Conservation (phyloP, 2,329 filamentous ascomycete species). For the Fusarium tanahbumbuense region DNA sequence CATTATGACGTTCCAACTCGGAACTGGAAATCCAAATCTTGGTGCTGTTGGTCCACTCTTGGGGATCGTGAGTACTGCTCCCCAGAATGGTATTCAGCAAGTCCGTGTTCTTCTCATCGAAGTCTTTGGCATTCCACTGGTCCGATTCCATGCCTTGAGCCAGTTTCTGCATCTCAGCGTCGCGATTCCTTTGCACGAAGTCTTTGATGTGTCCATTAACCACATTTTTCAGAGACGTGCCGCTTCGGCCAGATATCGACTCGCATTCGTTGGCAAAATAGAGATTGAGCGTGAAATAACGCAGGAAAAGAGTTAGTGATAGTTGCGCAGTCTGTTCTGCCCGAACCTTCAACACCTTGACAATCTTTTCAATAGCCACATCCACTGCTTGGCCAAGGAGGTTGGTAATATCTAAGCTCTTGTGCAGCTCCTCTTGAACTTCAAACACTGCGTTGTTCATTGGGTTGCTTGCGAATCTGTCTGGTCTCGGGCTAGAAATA, state of each 20-base stretch:
- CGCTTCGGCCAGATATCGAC: constrained; percentile 82
- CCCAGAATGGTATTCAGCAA: constrained; percentile 74
- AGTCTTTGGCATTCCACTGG: constrained; percentile 82
- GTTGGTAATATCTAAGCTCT: constrained; percentile 80
- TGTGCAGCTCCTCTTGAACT: constrained; percentile 80
- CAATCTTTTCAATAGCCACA: constrained; percentile 79
- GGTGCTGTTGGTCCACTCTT: constrained; percentile 71
- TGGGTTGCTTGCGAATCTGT: constrained; percentile 44
- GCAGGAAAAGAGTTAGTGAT: constrained; percentile 76
- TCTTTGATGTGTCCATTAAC: constrained; percentile 86
- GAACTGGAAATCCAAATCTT: constrained; percentile 67
- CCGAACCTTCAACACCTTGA: constrained; percentile 80
- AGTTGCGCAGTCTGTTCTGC: constrained; percentile 78
- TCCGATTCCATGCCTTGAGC: constrained; percentile 83
- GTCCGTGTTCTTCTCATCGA: constrained; percentile 69
- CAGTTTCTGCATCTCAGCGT: constrained; percentile 78
- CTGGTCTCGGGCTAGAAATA: constrained; percentile 62
- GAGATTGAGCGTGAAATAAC: constrained; percentile 85
- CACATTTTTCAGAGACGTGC: constrained; percentile 79
- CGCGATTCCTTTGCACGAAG: constrained; percentile 78
- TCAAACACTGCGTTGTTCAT: constrained; percentile 53
- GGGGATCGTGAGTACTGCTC: constrained; percentile 76
- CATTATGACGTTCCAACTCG: constrained; percentile 52
- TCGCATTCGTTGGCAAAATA: constrained; percentile 90
- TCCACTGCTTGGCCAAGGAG: constrained; percentile 84